Conservation (phyloP, 176 grass and related monocot species). For the Pharus latifolius region DNA sequence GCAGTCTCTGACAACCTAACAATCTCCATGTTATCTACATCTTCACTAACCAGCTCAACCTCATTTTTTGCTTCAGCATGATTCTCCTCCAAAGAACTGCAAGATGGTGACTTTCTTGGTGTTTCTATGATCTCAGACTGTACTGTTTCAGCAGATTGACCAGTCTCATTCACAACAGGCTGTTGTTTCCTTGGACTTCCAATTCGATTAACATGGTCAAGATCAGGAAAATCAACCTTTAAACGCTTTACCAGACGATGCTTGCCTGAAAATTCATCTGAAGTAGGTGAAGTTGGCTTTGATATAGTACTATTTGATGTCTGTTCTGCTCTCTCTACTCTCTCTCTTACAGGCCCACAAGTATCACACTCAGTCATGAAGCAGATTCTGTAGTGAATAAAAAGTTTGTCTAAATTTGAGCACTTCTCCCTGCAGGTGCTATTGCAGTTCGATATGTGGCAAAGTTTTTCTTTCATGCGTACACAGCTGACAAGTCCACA, state of each 20-base stretch:
- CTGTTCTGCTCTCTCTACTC: constrained; percentile 20
- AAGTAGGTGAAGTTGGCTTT: constrained; percentile 28
- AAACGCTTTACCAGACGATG: constrained; percentile 34
- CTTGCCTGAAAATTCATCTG: constrained; percentile 30
- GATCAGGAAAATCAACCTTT: constrained; percentile 19
- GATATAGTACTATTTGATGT: constrained; percentile 35
- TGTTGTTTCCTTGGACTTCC: constrained; percentile 7
- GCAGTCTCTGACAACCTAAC: neutral
- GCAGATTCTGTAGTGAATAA: constrained; percentile 13
- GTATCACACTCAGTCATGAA: constrained; percentile 13
- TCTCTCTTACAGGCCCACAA: constrained; percentile 27
- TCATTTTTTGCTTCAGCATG: neutral
- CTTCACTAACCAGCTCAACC: neutral
- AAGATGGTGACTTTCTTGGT: constrained; percentile 12
- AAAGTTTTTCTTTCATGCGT: constrained; percentile 23
- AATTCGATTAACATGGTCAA: constrained; percentile 17
- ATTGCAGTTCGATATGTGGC: neutral
- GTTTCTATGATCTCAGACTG: constrained; percentile 18
- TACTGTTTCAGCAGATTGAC: constrained; percentile 6
- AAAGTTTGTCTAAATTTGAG: constrained; percentile 11
- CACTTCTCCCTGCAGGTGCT: constrained; percentile 22
- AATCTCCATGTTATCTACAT: neutral
- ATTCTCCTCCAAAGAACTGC: constrained; percentile 7
- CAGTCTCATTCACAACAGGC: constrained; percentile 5
- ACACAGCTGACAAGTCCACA: constrained; percentile 1